Evolutionary conservation across 2,329 filamentous ascomycete genomes (phyloP).

Genomic region (Penicillium sp.): DNA sequence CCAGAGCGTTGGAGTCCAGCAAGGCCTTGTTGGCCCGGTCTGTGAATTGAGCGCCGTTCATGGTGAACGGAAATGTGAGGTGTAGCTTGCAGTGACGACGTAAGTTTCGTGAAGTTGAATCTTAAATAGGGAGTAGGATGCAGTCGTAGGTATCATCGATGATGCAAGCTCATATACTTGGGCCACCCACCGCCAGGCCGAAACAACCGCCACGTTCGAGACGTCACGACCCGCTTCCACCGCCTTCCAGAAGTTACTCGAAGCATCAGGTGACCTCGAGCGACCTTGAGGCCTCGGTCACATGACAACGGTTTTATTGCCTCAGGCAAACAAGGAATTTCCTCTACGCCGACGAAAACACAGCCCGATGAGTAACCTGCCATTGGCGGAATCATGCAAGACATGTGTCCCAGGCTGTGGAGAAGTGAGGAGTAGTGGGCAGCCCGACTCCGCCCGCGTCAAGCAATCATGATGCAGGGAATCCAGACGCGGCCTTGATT

Average conservation of each 20-base stretch:
- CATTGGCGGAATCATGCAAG: constrained; percentile 4
- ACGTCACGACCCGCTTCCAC: constrained; percentile 34
- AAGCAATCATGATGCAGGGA: neutral
- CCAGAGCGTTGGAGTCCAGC: constrained; percentile 81
- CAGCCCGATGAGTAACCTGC: neutral
- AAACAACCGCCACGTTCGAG: constrained; percentile 22
- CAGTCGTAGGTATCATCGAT: constrained; percentile 1
- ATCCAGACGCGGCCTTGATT: neutral
- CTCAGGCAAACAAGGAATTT: neutral
- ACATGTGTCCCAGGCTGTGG: constrained; percentile 2
- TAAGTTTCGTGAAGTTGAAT: neutral
- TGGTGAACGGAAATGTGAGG: constrained; percentile 23
- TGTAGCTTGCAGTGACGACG: neutral
- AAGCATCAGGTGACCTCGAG: neutral
- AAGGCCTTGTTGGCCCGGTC: constrained; percentile 88
- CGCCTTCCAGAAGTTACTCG: constrained; percentile 36
- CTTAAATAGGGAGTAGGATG: neutral
- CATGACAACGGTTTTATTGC: neutral
- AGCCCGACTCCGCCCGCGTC: neutral
- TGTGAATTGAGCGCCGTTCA: constrained; percentile 68
- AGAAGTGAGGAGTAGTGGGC: neutral
- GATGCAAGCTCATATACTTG: constrained; percentile 24
- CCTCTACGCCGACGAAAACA: neutral
- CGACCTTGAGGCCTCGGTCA: neutral
- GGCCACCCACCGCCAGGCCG: constrained; percentile 11